Base-by-base conservation (phyloP, 2,329 filamentous ascomycete genomes). In the Corynespora cassiicola region DNA sequence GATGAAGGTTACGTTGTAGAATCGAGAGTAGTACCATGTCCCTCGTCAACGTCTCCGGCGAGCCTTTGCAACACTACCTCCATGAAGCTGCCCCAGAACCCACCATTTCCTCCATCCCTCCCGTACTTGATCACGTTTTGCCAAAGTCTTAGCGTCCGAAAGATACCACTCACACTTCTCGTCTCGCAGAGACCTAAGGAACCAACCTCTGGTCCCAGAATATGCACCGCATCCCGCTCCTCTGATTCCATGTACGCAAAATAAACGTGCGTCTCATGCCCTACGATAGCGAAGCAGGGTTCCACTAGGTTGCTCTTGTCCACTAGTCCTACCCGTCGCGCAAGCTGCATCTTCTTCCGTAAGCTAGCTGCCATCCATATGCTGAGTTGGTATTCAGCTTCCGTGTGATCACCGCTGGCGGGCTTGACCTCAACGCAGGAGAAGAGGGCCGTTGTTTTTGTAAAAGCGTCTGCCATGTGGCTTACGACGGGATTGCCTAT, bases 301-400 rank as follows among this genome's bases (percentile, higher is more conserved):
- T 50, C 49, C 22, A 52, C 40, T 19, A 50, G 42, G n/a, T 20
- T 30, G 23, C 34, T 42, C 34, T 42, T 45, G 30, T 52, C 46
- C 23, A 32, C 23, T 20, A 46, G 24, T 36, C 42, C 46, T 28
- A 38, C 50, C 27, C 36, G 31, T 30, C 38, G 43, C 24, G 41
- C 45, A 31, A 54, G 42, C 51, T 52, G 23, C 31, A 47, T 45
- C 28, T 51, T 54, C 33, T 54, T 54, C 34, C 45, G 47, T 24
- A 55, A 31, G 31, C 43, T 52, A 7, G 50, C 50, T 39, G 40
- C 50, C 36, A 54, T 52, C 44, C 31, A 54, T 42, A 54, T 42
- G 36, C 51, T 50, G n/a, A 52, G 36, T 41, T 55, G 46, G 27
- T 49, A 48, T 47, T 44, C 42, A 9, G 52, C 52, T 39, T 51